These are phyloP conservation scores for Arabidopsis arenosa DNA, from an alignment of 345 rosid genomes.

Conservation along the genomic window DNA sequence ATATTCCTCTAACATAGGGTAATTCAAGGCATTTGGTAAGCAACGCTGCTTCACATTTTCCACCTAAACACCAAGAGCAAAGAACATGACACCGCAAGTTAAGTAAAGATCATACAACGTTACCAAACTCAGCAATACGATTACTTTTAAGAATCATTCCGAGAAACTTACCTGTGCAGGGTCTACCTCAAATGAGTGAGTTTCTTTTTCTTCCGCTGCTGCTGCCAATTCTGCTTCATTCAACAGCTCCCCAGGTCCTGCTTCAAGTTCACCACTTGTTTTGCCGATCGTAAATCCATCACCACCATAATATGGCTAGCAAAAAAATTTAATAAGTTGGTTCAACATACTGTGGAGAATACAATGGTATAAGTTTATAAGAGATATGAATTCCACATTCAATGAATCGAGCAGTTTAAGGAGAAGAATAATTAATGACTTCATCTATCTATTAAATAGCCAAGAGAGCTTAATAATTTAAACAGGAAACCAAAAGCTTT, in stretches of 20 bases:
- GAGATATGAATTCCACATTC: conserved; percentile 10
- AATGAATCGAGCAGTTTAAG: conserved; percentile 13
- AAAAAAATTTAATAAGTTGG: conserved; percentile 12
- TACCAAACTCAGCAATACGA: not conserved
- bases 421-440: not conserved
- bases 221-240: conserved; percentile 93
- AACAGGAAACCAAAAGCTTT: conserved; percentile 3
- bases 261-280: conserved; percentile 72
- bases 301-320: conserved; percentile 53
- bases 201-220: conserved; percentile 90
- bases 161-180: conserved; percentile 71
- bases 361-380: not conserved
- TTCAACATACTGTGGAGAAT: conserved; percentile 16
- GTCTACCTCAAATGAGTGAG: conserved; percentile 87
- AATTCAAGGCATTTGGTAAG: conserved; percentile 95
- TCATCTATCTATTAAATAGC: conserved; percentile 20
- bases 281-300: conserved; percentile 78
- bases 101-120: conserved; percentile 19
- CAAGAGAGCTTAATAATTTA: not conserved
- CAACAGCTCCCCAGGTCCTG: conserved; percentile 70
- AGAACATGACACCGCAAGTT: conserved; percentile 6
- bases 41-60: conserved; percentile 97
- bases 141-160: not conserved
- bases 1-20: conserved; percentile 99
- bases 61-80: conserved; percentile 61